Percentiles rank a stretch among this genome's conserved stretches.
These are phyloP conservation scores for Spizellomyces sp. DNA, from an alignment of 192 early-diverging fungal genomes.

Conservation along the genomic window DNA sequence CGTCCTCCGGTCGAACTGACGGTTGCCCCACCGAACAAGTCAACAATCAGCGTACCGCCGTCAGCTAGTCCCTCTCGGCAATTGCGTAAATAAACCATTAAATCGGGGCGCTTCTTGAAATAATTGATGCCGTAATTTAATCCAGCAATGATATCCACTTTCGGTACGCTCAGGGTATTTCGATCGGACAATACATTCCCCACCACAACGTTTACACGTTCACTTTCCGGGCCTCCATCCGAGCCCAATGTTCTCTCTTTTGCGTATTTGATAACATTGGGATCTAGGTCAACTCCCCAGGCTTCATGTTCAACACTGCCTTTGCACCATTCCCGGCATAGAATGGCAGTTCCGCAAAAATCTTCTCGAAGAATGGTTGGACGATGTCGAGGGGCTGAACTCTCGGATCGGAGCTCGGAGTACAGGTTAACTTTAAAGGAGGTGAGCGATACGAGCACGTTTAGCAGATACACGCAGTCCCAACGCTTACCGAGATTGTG, in stretches of 20 bases:
- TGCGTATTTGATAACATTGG: slow-evolving; percentile 43
- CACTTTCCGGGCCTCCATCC: slow-evolving; percentile 18
- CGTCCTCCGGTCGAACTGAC: slow-evolving; percentile 12
- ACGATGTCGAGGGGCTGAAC: slow-evolving; percentile 13
- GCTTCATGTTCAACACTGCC: slow-evolving; percentile 24
- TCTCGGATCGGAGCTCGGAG: slow-evolving; percentile 2
- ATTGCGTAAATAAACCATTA: slow-evolving; percentile 43
- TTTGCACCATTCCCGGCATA: slow-evolving; percentile 48
- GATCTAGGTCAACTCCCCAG: slow-evolving; percentile 51
- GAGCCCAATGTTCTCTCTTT: slow-evolving; percentile 20
- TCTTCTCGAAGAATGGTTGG: slow-evolving; percentile 48
- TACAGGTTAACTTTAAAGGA: not conserved
- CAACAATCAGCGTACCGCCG: slow-evolving; percentile 47
- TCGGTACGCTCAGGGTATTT: slow-evolving; percentile 19
- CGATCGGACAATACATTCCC: slow-evolving; percentile 30
- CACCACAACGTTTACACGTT: slow-evolving; percentile 4
- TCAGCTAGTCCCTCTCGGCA: slow-evolving; percentile 28
- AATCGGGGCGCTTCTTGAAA: slow-evolving; percentile 38
- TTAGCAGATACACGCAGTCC: not conserved
- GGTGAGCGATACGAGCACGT: not conserved
- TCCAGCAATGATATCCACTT: slow-evolving; percentile 45
- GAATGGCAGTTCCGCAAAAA: slow-evolving; percentile 54
- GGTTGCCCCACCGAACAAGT: slow-evolving; percentile 47
- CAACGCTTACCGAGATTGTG: slow-evolving; percentile 34
- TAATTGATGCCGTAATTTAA: slow-evolving; percentile 51